Evolutionary conservation across 1,284 basidiomycete species (phyloP).

Genomic region (Chondrostereum purpureum): DNA sequence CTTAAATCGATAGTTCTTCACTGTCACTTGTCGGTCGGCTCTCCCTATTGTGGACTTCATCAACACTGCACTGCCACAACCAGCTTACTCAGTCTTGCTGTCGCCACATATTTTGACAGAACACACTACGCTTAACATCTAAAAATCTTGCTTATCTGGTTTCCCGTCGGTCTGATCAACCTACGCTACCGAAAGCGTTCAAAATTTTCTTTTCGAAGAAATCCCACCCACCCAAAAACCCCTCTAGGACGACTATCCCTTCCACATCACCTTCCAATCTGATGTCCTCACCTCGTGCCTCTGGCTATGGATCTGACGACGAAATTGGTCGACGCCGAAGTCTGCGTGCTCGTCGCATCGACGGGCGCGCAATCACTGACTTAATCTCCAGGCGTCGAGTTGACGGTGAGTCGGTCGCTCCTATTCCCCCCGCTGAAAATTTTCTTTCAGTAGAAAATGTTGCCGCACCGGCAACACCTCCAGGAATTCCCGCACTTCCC

Average conservation of each 20-base stretch:
- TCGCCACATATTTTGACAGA: constrained; percentile 1
- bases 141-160: neutral
- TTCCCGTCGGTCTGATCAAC: neutral
- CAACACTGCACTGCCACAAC: no score
- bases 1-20: no score
- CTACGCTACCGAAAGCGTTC: neutral
- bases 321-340: neutral
- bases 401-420: no score
- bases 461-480: neutral
- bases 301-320: neutral
- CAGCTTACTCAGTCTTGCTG: neutral
- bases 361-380: neutral
- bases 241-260: neutral
- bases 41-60: no score
- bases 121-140: neutral
- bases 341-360: neutral
- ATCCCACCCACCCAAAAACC: no score
- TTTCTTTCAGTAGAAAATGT: neutral
- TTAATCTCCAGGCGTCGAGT: neutral
- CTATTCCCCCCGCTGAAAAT: neutral
- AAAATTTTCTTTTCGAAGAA: neutral
- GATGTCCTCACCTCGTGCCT: no score
- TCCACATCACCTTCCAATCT: neutral
- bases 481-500: neutral
- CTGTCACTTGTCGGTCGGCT: no score